These are phyloP conservation scores for Zychaea mexicana DNA, from an alignment of 371 early-diverging fungal species.

Conservation along the genomic window DNA sequence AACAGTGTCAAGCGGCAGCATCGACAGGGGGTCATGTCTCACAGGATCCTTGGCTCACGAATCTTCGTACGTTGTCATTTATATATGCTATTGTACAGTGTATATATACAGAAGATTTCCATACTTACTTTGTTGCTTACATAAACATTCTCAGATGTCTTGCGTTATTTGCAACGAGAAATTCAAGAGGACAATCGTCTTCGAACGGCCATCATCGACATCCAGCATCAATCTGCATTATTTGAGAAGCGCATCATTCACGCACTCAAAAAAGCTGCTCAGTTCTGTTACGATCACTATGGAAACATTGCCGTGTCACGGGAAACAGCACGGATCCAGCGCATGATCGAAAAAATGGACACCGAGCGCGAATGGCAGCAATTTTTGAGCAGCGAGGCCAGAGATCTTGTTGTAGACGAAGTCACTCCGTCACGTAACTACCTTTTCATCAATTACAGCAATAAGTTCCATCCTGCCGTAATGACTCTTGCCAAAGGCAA, in stretches of 20 bases:
- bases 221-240: conserved; percentile 26
- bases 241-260: conserved; percentile 29
- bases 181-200: conserved; percentile 47
- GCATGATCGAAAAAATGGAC: conserved; percentile 23
- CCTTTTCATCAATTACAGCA: conserved; percentile 38
- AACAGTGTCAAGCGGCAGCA: conserved; percentile 33
- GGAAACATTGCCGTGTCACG: neutral
- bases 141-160: conserved; percentile 25
- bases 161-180: conserved; percentile 38
- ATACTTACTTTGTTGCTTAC: neutral
- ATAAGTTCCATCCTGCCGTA: conserved; percentile 40
- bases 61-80: conserved; percentile 31
- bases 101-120: neutral
- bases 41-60: conserved; percentile 47
- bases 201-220: conserved; percentile 27
- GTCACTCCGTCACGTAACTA: conserved; percentile 24
- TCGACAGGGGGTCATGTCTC: conserved; percentile 8
- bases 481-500: conserved; percentile 41
- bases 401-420: conserved; percentile 33
- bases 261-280: conserved; percentile 23
- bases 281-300: conserved; percentile 23
- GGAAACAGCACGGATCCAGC: conserved; percentile 14
- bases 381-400: conserved; percentile 24
- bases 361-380: conserved; percentile 37
- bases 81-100: neutral